A percentile compares a stretch with the other conserved stretches of the same genome.
These are phyloP conservation scores for Metschnikowia amazonensis DNA, from an alignment of 805 yeast species.

Conservation along the genomic window DNA sequence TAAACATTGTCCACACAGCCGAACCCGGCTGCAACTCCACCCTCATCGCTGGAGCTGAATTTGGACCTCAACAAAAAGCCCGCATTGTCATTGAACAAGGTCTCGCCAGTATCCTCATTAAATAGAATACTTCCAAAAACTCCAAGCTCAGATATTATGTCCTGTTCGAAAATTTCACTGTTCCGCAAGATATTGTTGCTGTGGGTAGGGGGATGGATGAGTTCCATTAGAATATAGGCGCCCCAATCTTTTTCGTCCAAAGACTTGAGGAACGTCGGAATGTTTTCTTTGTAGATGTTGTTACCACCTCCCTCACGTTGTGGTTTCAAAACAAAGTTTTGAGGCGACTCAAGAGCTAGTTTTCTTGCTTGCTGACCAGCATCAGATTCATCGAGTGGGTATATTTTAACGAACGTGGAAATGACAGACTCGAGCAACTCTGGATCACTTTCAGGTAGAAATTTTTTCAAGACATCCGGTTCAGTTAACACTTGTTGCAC, in stretches of 20 bases:
- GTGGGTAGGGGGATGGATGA: conserved; percentile 72
- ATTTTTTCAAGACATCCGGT: conserved; percentile 42
- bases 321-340: conserved; percentile 82
- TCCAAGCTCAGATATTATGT: conserved; percentile 87
- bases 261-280: conserved; percentile 63
- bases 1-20: conserved; percentile 91
- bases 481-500: conserved; percentile 84
- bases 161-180: conserved; percentile 59
- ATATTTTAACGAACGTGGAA: conserved; percentile 77
- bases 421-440: conserved; percentile 33
- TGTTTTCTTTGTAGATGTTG: conserved; percentile 82
- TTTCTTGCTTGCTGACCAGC: conserved; percentile 60
- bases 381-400: conserved; percentile 74
- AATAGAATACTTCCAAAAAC: conserved; percentile 81
- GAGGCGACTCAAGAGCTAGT: conserved; percentile 65
- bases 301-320: conserved; percentile 99
- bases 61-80: conserved; percentile 84
- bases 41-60: conserved; percentile 84
- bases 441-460: conserved; percentile 35
- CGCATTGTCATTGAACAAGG: conserved; percentile 60
- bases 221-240: conserved; percentile 90
- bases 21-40: conserved; percentile 99
- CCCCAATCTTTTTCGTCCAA: conserved; percentile 74
- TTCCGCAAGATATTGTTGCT: conserved; percentile 69
- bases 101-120: conserved; percentile 56